Evolutionary conservation across 345 rosid species (phyloP), one percentile per base, ranked within the genome.

Genomic region (Zanthoxylum bungeanum): DNA sequence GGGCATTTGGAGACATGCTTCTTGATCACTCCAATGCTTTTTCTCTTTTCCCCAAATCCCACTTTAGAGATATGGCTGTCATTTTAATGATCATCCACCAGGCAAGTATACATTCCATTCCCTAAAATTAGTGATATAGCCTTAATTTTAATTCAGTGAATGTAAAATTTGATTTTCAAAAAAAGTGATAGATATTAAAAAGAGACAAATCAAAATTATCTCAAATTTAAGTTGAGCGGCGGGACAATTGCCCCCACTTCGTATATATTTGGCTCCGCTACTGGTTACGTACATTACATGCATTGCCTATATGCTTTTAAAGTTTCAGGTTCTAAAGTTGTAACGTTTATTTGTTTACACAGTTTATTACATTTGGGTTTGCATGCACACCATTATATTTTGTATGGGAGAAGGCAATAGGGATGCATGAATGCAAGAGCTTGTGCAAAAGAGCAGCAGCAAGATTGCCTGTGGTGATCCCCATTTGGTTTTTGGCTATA

Each of bases 1-100:
- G 97, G 99, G 99, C 99, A 36, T 95, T 95, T 58, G 99, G 99
- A 28, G 99, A 95, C 86, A 66, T 85, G 88, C 98, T 95, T 81
- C 89, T 95, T 36, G 79, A 89, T 80, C 99, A 95, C 85, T 88
- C 99, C 55, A 95, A 95, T 75, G 98, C 97, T 27, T 95, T 95
- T 76, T 72, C 98, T 33, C 98, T 95, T n/a, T 85, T 95, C 74
- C 98, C 98, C 5, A 84, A 69, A 75, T 81, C 87, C 4, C 83
- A 82, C 25, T 83, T 74, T 85, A 80, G 99, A 12, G 98, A 95
- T 84, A 85, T 92, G 82, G 99, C 99, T 9, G 99, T 95, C 46
- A 81, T 91, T 40, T 75, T 95, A 4, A 95, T 95, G 99, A 96
- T 95, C 66, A 92, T 95, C 74, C 99, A 95, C 76, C 99, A 95